A percentile compares a stretch with the other conserved stretches of the same genome.
These are phyloP conservation scores for Castanospermum australe DNA, from an alignment of 306 rosid species.

Conservation along the genomic window DNA sequence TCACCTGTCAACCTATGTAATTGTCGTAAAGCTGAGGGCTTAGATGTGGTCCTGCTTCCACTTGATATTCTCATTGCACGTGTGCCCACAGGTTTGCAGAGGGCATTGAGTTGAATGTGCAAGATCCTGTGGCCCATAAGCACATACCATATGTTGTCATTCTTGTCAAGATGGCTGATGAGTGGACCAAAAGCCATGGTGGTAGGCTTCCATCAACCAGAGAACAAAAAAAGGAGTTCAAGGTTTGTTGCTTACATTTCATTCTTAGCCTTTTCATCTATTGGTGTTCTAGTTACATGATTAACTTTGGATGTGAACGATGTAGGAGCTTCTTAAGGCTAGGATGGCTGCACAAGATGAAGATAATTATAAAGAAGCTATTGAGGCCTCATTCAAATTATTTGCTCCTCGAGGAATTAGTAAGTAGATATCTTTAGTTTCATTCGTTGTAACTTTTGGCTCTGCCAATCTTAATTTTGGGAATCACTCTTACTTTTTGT, in stretches of 20 bases:
- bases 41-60: slow-evolving; percentile 12
- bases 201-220: slow-evolving; percentile 84
- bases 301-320: slow-evolving; percentile 29
- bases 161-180: slow-evolving; percentile 88
- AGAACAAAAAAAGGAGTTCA: slow-evolving; percentile 88
- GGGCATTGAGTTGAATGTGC: slow-evolving; percentile 65
- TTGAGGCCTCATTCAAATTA: slow-evolving; percentile 91
- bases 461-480: slow-evolving; percentile 18
- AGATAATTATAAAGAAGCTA: slow-evolving; percentile 95
- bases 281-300: slow-evolving; percentile 27
- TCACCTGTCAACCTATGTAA: not conserved
- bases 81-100: slow-evolving; percentile 67
- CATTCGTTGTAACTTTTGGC: not conserved
- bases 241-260: slow-evolving; percentile 56
- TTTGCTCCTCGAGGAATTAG: slow-evolving; percentile 90
- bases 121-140: slow-evolving; percentile 79
- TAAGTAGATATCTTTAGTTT: slow-evolving; percentile 39
- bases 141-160: slow-evolving; percentile 88
- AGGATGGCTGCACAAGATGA: slow-evolving; percentile 76
- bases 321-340: slow-evolving; percentile 80
- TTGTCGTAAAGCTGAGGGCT: slow-evolving; percentile 12
- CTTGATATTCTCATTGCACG: slow-evolving; percentile 33
- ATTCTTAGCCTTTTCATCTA: not conserved
- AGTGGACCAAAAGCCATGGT: slow-evolving; percentile 82
- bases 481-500: slow-evolving; percentile 5